phyloP scores from a whole-genome alignment of 176 grass and related monocot species.

The Metroxylon sagu region DNA sequence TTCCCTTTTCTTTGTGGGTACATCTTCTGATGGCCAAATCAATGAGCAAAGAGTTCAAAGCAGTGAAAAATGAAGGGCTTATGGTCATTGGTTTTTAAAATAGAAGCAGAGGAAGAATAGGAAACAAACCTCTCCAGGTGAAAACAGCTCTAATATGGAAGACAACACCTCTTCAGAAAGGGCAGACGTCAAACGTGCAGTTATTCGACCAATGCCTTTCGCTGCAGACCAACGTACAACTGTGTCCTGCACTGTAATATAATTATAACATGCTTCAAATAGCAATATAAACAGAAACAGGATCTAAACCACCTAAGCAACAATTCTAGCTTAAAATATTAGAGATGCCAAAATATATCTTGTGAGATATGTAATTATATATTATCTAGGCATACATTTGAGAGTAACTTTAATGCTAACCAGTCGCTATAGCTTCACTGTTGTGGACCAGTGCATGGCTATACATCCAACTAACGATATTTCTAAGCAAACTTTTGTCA shows the following conservation, averaged over 20 bases:
- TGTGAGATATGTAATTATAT: too few species aligned
- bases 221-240: slow-evolving; percentile 97
- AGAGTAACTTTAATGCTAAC: too few species aligned
- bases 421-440: too few species aligned
- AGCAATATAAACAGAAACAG: neutral
- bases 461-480: too few species aligned
- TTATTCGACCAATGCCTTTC: slow-evolving; percentile 94
- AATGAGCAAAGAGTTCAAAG: neutral
- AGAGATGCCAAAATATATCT: too few species aligned
- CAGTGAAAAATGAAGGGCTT: slow-evolving; percentile 15
- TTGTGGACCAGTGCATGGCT: too few species aligned
- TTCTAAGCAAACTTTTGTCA: too few species aligned
- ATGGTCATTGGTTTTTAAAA: slow-evolving; percentile 2
- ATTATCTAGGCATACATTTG: too few species aligned
- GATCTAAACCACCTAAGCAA: too few species aligned
- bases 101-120: neutral
- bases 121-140: slow-evolving; percentile 63
- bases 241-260: slow-evolving; percentile 58
- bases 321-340: too few species aligned
- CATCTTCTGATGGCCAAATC: too few species aligned
- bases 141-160: slow-evolving; percentile 85
- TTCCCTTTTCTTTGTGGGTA: too few species aligned
- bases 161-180: slow-evolving; percentile 88
- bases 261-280: slow-evolving; percentile 18
- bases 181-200: slow-evolving; percentile 78